phyloP scores from a whole-genome alignment of 306 rosid genomes.

The Luffa acutangula region DNA sequence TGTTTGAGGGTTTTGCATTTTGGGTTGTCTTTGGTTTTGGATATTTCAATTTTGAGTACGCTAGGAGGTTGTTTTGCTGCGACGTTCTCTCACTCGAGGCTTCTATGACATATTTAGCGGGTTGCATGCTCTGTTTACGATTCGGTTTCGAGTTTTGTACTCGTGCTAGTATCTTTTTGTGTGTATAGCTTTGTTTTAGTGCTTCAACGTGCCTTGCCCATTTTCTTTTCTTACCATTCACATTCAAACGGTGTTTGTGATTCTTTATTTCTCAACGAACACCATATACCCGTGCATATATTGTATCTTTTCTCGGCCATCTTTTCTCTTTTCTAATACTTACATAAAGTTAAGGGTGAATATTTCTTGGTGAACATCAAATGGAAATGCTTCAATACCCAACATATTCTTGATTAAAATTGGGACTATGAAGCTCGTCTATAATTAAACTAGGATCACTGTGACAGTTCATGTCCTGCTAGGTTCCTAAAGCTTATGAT shows the following conservation, averaged over 20 bases:
- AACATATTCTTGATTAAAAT: background rate
- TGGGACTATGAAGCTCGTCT: background rate
- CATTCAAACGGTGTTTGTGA: background rate
- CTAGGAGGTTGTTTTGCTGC: background rate
- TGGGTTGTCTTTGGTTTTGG: background rate
- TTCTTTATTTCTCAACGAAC: background rate
- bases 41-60: background rate
- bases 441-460: background rate
- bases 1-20: background rate
- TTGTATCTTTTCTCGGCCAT: background rate
- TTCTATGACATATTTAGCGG: background rate
- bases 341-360: background rate
- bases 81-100: background rate
- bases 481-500: background rate
- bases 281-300: background rate
- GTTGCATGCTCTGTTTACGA: background rate
- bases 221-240: background rate
- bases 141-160: background rate
- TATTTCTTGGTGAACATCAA: background rate
- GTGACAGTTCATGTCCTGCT: background rate
- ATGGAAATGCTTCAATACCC: background rate
- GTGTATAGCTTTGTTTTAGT: background rate
- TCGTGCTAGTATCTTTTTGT: background rate
- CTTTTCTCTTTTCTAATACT: background rate
- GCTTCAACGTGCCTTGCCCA: background rate